Base-by-base conservation (phyloP, 768 basidiomycete species). In the Lanmaoa pseudosensibilis region DNA sequence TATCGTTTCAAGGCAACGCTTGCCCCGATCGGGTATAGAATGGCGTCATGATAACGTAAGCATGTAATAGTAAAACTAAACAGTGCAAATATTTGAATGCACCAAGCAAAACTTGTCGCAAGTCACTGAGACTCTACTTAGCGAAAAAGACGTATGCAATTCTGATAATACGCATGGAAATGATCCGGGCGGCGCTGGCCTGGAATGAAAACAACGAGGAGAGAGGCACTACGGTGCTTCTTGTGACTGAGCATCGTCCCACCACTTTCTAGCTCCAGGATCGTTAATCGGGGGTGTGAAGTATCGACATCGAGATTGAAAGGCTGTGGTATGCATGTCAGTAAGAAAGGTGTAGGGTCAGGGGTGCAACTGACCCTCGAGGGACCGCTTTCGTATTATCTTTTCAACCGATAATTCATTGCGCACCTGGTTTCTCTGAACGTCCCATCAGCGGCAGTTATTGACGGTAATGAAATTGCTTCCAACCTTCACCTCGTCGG, bases 291-390 rank as follows among this genome's bases (percentile, higher is more conserved):
- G 86, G 8, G 89, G 88, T 48, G 78, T 75, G 70, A 92, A 94
- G 69, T 87, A 92, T 67, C 81, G 83, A 75, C 91, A 94, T 48
- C 90, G 86, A 44, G 87, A 80, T 56, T 79, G 80, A 69, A 94
- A 93, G 33, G 88, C 91, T 94, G 69, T 65, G 43, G 10, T 33
- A 38, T 56, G 62, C 48, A 50, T 62, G 57, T 70, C 46, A 70
- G 50, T 46, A 50, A 48, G 33, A 64, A 54, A 55, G 57, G 44
- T 46, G 44, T 38, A 65, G 47, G 60, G 61, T 59, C 46, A 61
- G 58, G 57, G 59, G 23, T 52, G 60, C 5, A 34, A 46, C 82
- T 65, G 64, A 85, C 90, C 90, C 65, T 91, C 85, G 49, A 86
- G 72, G 32, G 88, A 84, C 61, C 90, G 79, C 56, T 79, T 80